phyloP scores from a whole-genome alignment of 1,284 basidiomycete species.

The Puccinia novopanici region DNA sequence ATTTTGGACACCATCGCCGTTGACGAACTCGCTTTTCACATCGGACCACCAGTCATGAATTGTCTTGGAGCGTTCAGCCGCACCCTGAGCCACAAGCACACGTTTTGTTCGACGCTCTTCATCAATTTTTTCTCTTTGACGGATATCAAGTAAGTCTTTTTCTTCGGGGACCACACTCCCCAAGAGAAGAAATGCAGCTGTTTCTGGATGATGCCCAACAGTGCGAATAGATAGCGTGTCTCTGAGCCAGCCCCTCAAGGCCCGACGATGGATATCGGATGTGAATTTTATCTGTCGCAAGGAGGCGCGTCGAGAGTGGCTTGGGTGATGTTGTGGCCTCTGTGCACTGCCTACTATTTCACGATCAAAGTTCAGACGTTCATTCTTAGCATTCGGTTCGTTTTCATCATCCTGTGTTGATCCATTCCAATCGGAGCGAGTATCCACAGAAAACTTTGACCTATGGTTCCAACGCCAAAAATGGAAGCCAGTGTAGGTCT shows the following conservation, averaged over 20 bases:
- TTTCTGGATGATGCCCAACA: constrained; percentile 55
- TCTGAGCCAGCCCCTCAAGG: constrained; percentile 54
- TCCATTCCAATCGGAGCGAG: constrained; percentile 35
- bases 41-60: constrained; percentile 51
- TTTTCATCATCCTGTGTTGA: neutral
- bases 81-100: constrained; percentile 52
- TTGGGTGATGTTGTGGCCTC: neutral
- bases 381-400: neutral
- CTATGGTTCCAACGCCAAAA: constrained; percentile 41
- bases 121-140: constrained; percentile 53
- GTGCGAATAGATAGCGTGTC: constrained; percentile 53
- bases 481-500: constrained; percentile 41
- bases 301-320: constrained; percentile 38
- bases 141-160: constrained; percentile 54
- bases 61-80: constrained; percentile 52
- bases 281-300: constrained; percentile 52
- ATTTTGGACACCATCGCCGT: constrained; percentile 53
- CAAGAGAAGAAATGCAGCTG: constrained; percentile 54
- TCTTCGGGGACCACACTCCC: constrained; percentile 53
- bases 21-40: constrained; percentile 53
- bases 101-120: constrained; percentile 53
- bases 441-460: constrained; percentile 47
- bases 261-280: constrained; percentile 53
- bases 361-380: constrained; percentile 3
- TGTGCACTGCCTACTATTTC: constrained; percentile 13